Evolutionary conservation across 1,284 basidiomycete genomes (phyloP), one percentile per base, ranked within the genome.

Genomic region (Leucoagaricus sp.): DNA sequence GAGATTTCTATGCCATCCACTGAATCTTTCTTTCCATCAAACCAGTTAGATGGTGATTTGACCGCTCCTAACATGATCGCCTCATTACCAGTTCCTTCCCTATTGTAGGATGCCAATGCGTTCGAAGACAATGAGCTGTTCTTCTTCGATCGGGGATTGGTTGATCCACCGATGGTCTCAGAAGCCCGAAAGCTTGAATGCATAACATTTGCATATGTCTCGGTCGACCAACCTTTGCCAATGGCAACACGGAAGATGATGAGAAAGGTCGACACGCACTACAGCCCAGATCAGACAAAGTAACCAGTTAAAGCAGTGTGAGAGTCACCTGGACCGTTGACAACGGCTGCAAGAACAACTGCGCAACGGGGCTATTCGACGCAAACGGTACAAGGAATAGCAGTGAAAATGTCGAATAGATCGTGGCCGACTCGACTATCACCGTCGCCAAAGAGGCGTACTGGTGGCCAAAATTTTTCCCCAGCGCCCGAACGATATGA

Each of bases 361-460:
- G 8, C 4, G 36, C 13, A 38, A n/a, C 4, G 12, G 8, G 6
- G 17, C 17, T 38, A 33, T 12, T 6, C 17, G 36, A n/a, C 4
- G 17, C 8, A 4, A n/a, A 38, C 13, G 15, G 4, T 13, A 34
- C 25, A 19, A 57, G 17, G 49, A 57, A 51, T 2, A 51, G 10
- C 3, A 57, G 38, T 3, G 49, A 49, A 33, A 49, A 50, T 4
- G 36, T 21, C 1, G 49, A 45, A 49, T 52, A 51, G 19, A 57
- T 42, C 12, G 49, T 23, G 1, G 69, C 68, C 9, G 67, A 65
- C 53, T 71, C 69, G 33, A 71, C 57, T 15, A 71, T 55, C 19
- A 70, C 64, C 3, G 68, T 64, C 5, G 64, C 55, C 19, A 65
- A 58, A 31, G 66, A 58, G 3, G 67, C 64, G 47, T 70, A 69